phyloP scores from a whole-genome alignment of 192 early-diverging fungal genomes.

The Paraglomus occultum region DNA sequence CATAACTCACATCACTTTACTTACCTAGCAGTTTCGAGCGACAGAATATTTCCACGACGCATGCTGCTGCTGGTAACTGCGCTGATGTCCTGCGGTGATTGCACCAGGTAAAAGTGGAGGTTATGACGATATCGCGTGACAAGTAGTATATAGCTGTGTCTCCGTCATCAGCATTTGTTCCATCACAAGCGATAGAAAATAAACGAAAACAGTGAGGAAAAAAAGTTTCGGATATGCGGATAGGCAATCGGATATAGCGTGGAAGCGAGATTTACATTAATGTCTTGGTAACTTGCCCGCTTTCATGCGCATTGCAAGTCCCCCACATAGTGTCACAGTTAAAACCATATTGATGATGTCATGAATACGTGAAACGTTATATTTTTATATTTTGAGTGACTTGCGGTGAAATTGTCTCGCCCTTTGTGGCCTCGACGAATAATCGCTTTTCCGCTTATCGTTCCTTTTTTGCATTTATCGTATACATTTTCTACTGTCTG shows the following conservation, averaged over 20 bases:
- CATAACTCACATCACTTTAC: slow-evolving; percentile 30
- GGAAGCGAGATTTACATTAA: background rate
- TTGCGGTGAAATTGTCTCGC: too few species aligned
- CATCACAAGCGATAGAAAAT: background rate
- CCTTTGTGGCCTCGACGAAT: too few species aligned
- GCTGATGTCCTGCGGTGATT: slow-evolving; percentile 59
- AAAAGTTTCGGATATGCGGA: background rate
- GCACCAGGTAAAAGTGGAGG: slow-evolving; percentile 63
- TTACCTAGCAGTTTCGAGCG: slow-evolving; percentile 46
- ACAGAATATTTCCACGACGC: slow-evolving; percentile 68
- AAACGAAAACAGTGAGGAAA: background rate
- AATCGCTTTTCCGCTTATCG: too few species aligned
- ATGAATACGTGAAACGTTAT: slow-evolving; percentile 41
- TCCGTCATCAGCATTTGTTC: slow-evolving; percentile 81
- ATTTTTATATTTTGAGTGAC: slow-evolving; percentile 30
- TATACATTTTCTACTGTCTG: too few species aligned
- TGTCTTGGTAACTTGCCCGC: slow-evolving; percentile 58
- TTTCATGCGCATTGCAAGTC: slow-evolving; percentile 80
- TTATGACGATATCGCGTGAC: slow-evolving; percentile 90
- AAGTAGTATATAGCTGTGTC: slow-evolving; percentile 94
- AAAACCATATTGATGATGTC: background rate
- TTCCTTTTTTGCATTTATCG: too few species aligned
- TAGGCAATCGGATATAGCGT: background rate
- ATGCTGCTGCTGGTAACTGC: slow-evolving; percentile 71
- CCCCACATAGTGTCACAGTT: slow-evolving; percentile 90